Percentiles rank a stretch among this genome's conserved stretches.
Conservation (phyloP, 495 filamentous ascomycete genomes). For the Penicillium coprophilum region DNA sequence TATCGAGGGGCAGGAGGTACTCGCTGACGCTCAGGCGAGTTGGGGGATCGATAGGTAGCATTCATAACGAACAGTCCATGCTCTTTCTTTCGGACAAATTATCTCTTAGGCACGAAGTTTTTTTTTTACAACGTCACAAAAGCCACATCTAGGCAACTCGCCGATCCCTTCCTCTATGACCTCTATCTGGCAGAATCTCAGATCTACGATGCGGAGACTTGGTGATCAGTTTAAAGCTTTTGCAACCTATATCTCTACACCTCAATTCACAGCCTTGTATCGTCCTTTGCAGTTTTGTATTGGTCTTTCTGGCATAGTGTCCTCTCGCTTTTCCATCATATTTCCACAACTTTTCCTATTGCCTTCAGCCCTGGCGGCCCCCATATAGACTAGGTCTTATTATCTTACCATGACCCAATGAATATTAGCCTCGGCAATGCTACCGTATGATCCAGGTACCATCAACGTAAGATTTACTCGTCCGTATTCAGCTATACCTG, state of each 20-base stretch:
- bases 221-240: neutral
- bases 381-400: neutral
- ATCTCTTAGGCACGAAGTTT: slow-evolving; percentile 8
- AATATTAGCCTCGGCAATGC: neutral
- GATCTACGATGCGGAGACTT: slow-evolving; percentile 10
- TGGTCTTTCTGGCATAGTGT: neutral
- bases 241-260: neutral
- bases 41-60: slow-evolving; percentile 28
- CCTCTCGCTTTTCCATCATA: neutral
- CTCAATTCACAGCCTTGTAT: neutral
- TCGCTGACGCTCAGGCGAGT: slow-evolving; percentile 34
- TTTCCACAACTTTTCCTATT: neutral
- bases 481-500: neutral
- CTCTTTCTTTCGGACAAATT: neutral
- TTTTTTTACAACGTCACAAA: slow-evolving; percentile 7
- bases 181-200: slow-evolving; percentile 10
- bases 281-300: neutral
- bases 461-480: too few relatives aligned
- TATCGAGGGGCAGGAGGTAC: slow-evolving; percentile 19
- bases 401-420: neutral
- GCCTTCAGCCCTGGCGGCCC: too few relatives aligned
- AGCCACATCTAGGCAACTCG: slow-evolving; percentile 8
- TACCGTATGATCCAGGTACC: neutral
- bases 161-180: slow-evolving; percentile 8
- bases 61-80: slow-evolving; percentile 29